A percentile compares a stretch with the other conserved stretches of the same genome.
Conservation (phyloP, 1,284 basidiomycete genomes). For the Tilletiopsis washingtonensis region DNA sequence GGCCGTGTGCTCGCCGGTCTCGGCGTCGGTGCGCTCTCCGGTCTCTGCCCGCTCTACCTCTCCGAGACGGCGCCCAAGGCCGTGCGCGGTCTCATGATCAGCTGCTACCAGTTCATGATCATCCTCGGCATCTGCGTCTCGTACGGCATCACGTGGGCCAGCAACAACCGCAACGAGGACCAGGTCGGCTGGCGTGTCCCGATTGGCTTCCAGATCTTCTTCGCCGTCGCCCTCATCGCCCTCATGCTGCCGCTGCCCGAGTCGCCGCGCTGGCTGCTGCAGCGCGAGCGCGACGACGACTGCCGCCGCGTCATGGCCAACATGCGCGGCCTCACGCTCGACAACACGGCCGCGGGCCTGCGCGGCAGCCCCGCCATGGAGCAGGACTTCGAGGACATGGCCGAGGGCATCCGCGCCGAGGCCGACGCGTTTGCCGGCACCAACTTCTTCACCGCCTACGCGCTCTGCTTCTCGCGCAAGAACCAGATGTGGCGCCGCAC, state of each 20-base stretch:
- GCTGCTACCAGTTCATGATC: conserved; percentile 57
- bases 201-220: conserved; percentile 60
- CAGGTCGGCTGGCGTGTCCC: conserved; percentile 57
- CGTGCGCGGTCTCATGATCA: conserved; percentile 73
- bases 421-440: conserved; percentile 57
- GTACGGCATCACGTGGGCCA: conserved; percentile 55
- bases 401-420: conserved; percentile 56
- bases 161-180: conserved; percentile 19
- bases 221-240: conserved; percentile 50
- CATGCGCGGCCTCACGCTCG: conserved; percentile 55
- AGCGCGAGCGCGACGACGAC: conserved; percentile 56
- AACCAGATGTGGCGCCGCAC: conserved; percentile 65
- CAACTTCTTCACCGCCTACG: conserved; percentile 56
- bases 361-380: conserved; percentile 59
- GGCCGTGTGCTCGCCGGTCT: conserved; percentile 37
- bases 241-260: conserved; percentile 55
- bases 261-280: conserved; percentile 77
- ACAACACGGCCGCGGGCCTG: conserved; percentile 56
- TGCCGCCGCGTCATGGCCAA: conserved; percentile 60
- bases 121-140: conserved; percentile 59
- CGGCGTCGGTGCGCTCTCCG: conserved; percentile 30
- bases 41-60: conserved; percentile 70
- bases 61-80: conserved; percentile 66
- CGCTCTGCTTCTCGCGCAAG: conserved; percentile 61
- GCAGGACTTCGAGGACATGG: conserved; percentile 56